A percentile compares a stretch with the other conserved stretches of the same genome.
Evolutionary conservation across 495 filamentous ascomycete species (phyloP).

Genomic region (Penicillium cataractarum): DNA sequence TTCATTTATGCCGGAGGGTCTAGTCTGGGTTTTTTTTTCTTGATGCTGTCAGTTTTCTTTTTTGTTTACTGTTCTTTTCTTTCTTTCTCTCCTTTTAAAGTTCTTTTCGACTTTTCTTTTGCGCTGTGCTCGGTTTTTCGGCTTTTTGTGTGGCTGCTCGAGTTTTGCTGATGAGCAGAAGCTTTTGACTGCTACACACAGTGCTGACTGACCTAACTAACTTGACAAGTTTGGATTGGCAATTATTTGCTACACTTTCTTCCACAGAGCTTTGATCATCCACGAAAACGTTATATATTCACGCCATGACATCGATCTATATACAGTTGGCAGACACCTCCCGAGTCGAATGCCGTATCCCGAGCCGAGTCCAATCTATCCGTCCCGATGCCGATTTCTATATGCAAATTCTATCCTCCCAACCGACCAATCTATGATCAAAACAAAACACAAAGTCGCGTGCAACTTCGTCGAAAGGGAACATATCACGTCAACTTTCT

Average conservation of each 20-base stretch:
- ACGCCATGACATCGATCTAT: conserved; percentile 13
- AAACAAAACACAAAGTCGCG: background rate
- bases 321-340: conserved; percentile 9
- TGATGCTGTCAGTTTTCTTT: background rate
- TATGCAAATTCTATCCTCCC: conserved; percentile 8
- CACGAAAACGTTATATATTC: background rate
- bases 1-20: conserved; percentile 20
- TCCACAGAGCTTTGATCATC: background rate
- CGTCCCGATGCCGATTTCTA: conserved; percentile 15
- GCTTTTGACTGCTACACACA: background rate
- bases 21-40: background rate
- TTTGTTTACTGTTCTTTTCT: background rate
- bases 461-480: background rate
- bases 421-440: background rate
- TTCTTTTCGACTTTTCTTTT: background rate
- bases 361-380: conserved; percentile 11
- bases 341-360: conserved; percentile 1
- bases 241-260: background rate
- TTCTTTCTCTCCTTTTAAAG: background rate
- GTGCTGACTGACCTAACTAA: background rate
- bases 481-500: background rate
- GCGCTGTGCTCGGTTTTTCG: background rate
- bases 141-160: background rate
- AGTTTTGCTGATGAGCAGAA: background rate
- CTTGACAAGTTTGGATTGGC: background rate